Evolutionary conservation across 164 flowering plant genomes (phyloP).

Genomic region (Nymphaea colorata): DNA sequence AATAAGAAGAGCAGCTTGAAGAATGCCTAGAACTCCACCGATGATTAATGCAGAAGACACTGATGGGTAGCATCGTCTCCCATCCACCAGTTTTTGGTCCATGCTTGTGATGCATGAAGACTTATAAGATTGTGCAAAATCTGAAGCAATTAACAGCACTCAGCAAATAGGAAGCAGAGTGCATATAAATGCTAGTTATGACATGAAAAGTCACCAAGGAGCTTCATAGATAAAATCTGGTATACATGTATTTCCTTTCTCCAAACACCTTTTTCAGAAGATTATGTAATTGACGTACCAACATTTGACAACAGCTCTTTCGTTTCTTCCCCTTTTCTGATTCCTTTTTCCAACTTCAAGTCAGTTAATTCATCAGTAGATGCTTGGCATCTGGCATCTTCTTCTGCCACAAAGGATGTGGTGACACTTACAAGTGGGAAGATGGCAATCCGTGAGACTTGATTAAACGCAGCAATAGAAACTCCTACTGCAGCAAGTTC

Average conservation of each 20-base stretch:
- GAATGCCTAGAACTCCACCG: slow-evolving; percentile 47
- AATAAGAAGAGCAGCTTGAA: slow-evolving; percentile 47
- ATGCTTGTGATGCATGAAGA: slow-evolving; percentile 6
- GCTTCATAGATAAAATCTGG: too few species aligned
- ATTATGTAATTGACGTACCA: slow-evolving; percentile 11
- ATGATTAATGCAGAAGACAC: slow-evolving; percentile 55
- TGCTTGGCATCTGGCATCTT: slow-evolving; percentile 19
- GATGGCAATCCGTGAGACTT: slow-evolving; percentile 44
- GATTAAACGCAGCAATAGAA: slow-evolving; percentile 49
- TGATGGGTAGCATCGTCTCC: slow-evolving; percentile 43
- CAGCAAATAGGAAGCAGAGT: neutral
- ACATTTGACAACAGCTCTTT: slow-evolving; percentile 17
- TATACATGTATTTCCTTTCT: neutral
- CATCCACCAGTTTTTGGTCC: slow-evolving; percentile 12
- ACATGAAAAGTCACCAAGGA: too few species aligned
- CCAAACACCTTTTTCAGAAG: neutral
- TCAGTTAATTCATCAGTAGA: neutral
- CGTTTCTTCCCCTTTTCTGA: slow-evolving; percentile 16
- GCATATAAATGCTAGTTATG: neutral
- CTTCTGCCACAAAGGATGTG: slow-evolving; percentile 58
- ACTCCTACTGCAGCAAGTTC: slow-evolving; percentile 64
- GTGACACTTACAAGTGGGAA: slow-evolving; percentile 57
- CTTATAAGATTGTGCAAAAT: slow-evolving; percentile 8
- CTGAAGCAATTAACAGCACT: slow-evolving; percentile 12
- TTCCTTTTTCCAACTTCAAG: slow-evolving; percentile 9